These are phyloP conservation scores for Tricholoma saponaceum DNA, from an alignment of 768 basidiomycete genomes.

Conservation along the genomic window DNA sequence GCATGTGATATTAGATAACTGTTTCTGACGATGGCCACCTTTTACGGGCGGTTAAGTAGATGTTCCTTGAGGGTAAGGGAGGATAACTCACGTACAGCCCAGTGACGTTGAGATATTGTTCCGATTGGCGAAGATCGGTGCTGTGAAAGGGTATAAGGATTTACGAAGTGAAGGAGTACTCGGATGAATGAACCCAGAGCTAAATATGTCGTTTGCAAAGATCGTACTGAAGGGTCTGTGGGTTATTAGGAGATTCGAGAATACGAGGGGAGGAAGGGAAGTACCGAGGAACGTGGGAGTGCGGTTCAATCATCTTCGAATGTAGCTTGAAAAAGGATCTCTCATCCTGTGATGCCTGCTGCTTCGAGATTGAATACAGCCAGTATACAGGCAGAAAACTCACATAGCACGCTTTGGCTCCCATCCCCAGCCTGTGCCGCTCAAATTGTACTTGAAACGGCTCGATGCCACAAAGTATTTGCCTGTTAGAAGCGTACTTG, in stretches of 20 bases:
- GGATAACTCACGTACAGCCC: slow-evolving; percentile 73
- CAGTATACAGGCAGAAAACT: slow-evolving; percentile 72
- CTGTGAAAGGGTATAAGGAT: slow-evolving; percentile 37
- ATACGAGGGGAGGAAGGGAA: background rate
- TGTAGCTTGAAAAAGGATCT: slow-evolving; percentile 93
- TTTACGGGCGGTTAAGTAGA: background rate
- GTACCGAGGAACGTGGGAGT: slow-evolving; percentile 77
- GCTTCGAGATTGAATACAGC: slow-evolving; percentile 79
- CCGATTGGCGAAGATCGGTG: slow-evolving; percentile 95
- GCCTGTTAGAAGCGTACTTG: too few species aligned
- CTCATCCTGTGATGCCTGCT: slow-evolving; percentile 83
- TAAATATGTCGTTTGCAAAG: slow-evolving; percentile 89
- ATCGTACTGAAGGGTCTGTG: slow-evolving; percentile 81
- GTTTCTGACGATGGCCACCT: slow-evolving; percentile 91
- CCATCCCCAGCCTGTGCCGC: too few species aligned
- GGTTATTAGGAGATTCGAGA: background rate
- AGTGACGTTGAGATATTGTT: slow-evolving; percentile 83
- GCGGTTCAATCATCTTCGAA: slow-evolving; percentile 92
- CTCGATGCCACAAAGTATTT: too few species aligned
- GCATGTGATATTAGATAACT: slow-evolving; percentile 94
- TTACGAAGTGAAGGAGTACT: slow-evolving; percentile 61
- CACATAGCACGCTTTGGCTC: too few species aligned
- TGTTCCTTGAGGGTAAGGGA: background rate
- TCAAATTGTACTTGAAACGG: too few species aligned
- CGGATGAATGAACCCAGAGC: slow-evolving; percentile 87